A percentile compares a stretch with the other conserved stretches of the same genome.
Conservation (phyloP, 176 grass and related monocot species). For the Oryza glaberrima region DNA sequence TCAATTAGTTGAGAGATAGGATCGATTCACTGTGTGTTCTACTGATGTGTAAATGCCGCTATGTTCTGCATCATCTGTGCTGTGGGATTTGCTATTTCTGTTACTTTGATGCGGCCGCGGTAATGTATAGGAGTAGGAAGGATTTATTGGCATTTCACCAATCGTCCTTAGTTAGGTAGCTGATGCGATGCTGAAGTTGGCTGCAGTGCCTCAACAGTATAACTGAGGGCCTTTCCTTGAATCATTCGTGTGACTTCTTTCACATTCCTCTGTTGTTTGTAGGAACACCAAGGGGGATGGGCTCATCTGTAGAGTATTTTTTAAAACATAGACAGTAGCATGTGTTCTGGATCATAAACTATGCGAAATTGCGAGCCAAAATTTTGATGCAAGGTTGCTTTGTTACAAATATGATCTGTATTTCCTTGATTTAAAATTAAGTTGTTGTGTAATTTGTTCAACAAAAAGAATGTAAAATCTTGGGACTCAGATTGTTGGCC, state of each 20-base stretch:
- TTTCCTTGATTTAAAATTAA: background rate
- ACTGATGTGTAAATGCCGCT: background rate
- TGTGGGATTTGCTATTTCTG: background rate
- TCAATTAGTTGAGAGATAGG: background rate
- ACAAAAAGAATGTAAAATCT: background rate
- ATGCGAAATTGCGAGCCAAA: background rate
- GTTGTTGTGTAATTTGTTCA: background rate
- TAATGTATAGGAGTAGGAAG: background rate
- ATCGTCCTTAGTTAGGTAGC: background rate
- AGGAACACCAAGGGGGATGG: background rate
- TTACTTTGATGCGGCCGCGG: background rate
- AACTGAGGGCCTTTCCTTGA: background rate
- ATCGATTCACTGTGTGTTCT: background rate
- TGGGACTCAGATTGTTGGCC: background rate
- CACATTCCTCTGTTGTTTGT: background rate
- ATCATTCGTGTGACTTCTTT: background rate
- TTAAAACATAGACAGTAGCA: background rate
- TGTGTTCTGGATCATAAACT: background rate
- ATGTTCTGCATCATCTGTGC: background rate
- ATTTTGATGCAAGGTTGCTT: background rate
- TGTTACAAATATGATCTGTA: background rate
- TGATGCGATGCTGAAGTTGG: no score
- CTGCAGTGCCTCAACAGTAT: background rate
- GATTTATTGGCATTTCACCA: background rate
- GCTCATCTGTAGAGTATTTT: background rate